A percentile compares a stretch with the other conserved stretches of the same genome.
phyloP scores from a whole-genome alignment of 257 asterid genomes.

The Anisodus tanguticus region DNA sequence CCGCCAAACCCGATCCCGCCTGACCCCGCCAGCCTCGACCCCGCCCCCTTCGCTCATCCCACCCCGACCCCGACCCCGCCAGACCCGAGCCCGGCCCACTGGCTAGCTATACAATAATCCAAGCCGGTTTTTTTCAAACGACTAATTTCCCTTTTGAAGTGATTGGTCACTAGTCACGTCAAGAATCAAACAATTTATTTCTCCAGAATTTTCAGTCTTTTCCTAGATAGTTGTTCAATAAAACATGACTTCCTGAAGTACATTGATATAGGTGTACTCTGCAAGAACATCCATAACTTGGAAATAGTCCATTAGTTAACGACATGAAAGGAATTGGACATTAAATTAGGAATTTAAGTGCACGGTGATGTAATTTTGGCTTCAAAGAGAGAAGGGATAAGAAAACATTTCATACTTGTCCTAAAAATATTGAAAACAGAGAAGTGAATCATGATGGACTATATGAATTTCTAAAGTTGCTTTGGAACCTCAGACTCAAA shows the following conservation, averaged over 20 bases:
- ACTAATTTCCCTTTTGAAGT: background rate
- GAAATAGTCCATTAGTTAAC: too few relatives aligned
- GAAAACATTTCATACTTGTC: background rate
- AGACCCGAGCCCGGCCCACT: too few relatives aligned
- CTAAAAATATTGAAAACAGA: background rate
- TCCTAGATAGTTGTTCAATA: too few relatives aligned
- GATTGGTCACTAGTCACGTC: background rate
- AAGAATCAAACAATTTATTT: background rate
- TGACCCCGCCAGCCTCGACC: too few relatives aligned
- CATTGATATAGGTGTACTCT: too few relatives aligned
- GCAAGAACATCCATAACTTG: background rate
- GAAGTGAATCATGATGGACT: background rate
- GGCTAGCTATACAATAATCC: background rate
- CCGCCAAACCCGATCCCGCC: too few relatives aligned
- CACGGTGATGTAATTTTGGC: background rate
- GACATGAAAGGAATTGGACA: background rate
- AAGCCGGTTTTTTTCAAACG: background rate
- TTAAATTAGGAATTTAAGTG: background rate
- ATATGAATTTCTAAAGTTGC: background rate
- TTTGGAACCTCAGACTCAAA: slow-evolving; percentile 31
- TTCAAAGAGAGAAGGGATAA: background rate
- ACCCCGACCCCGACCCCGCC: too few relatives aligned
- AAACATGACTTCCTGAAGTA: too few relatives aligned
- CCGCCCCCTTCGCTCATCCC: too few relatives aligned
- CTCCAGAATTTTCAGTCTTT: too few relatives aligned